Conservation (phyloP, 768 basidiomycete genomes). For the Coprinellus aureogranulatus region DNA sequence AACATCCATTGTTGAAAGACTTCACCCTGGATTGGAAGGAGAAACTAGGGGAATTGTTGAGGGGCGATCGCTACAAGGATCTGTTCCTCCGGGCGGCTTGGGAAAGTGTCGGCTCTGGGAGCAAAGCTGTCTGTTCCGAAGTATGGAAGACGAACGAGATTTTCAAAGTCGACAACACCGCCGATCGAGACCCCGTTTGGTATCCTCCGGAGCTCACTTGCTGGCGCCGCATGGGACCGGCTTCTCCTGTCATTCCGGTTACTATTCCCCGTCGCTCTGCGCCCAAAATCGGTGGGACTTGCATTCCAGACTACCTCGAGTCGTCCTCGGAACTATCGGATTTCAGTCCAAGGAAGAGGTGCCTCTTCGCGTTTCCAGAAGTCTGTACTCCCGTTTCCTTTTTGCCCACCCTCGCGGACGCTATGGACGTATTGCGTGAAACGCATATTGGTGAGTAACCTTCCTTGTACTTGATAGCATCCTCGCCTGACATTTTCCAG, state of each 20-base stretch:
- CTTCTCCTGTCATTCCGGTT: too few species aligned
- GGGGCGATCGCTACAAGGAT: background rate
- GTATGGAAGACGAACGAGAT: background rate
- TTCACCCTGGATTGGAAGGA: background rate
- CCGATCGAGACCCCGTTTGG: too few species aligned
- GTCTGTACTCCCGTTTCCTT: background rate
- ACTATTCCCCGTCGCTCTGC: background rate
- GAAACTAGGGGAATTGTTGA: background rate
- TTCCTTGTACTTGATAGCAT: background rate
- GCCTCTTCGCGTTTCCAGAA: background rate
- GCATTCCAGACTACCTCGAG: too few species aligned
- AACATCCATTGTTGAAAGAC: background rate
- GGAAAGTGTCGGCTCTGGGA: background rate
- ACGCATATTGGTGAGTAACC: background rate
- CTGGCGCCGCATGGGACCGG: background rate
- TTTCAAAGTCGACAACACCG: too few species aligned
- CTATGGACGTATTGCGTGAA: slow-evolving; percentile 3
- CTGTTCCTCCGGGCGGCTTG: background rate
- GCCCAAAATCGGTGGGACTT: background rate
- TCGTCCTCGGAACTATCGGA: background rate
- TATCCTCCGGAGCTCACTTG: too few species aligned
- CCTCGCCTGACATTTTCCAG: background rate
- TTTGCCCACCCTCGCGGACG: background rate
- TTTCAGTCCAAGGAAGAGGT: background rate
- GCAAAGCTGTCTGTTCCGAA: background rate